Evolutionary conservation across 83 land plant genomes (phyloP), one percentile per base, ranked within the genome.

Genomic region (Diphasiastrum complanatum): DNA sequence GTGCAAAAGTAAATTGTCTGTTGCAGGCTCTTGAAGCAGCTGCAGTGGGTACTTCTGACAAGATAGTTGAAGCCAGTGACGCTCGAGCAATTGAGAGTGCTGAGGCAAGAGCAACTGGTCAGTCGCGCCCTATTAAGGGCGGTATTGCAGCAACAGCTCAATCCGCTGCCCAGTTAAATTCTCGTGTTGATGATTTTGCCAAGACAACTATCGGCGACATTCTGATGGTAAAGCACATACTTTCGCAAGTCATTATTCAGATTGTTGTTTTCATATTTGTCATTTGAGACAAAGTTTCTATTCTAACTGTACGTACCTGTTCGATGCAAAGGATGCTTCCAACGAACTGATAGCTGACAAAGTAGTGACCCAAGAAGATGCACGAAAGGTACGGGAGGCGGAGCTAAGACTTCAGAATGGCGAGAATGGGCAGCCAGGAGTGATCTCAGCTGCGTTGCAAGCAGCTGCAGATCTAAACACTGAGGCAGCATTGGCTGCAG

Each of bases 1-100:
- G 31, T 48, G 35, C 32, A 23, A 36, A 59, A 26, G 32, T 63
- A 19, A 28, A 12, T 25, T 14, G 16, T 35, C 29, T 27, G 66
- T 30, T 23, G 16, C 58, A 72, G 71, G 75, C 71, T 14, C 37
- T 72, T 6, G 71, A 66, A 32, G 75, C 43, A 11, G 71, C 65
- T 36, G 64, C 69, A 18, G 6, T 58, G 28, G 55, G 48, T 28
- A 49, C 26, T 23, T 29, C 56, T 5, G 48, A 72, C 12, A 57
- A 60, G 26, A 33, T 33, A 18, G 49, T 72, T 19, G 72, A 51
- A 26, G 31, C 24, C 16, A 35, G 56, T 2, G 71, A 68, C 36
- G 71, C 71, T 8, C 57, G 65, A n/a, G 75, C 71, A 5, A 72
- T 72, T 29, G 59, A 58, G 48, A 66, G 57, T 46, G 71, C 60